Conservation (phyloP, 306 rosid species). For the Rubus idaeus region DNA sequence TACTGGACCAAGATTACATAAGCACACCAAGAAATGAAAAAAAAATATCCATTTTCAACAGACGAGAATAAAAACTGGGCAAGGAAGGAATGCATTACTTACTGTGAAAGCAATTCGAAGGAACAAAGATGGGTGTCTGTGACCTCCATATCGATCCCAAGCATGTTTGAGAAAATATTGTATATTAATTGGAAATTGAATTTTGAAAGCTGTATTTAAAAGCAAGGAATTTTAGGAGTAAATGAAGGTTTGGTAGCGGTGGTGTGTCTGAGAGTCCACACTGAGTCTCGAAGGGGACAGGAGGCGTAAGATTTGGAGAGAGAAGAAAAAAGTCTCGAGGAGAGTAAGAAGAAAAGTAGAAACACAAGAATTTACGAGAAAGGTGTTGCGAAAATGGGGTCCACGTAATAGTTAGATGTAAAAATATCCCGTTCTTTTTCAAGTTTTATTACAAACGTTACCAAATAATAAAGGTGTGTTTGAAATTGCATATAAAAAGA, state of each 20-base stretch:
- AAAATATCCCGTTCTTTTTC: no score
- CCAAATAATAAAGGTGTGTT: no score
- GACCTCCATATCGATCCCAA: slow-evolving; percentile 46
- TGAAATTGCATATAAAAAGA: no score
- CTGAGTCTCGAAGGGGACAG: neutral
- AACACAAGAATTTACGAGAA: neutral
- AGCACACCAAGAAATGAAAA: slow-evolving; percentile 2
- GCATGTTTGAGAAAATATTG: slow-evolving; percentile 17
- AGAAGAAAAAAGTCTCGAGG: slow-evolving; percentile 27
- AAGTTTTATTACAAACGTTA: no score
- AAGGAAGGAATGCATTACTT: slow-evolving; percentile 44
- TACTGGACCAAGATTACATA: slow-evolving; percentile 20
- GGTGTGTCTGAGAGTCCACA: slow-evolving; percentile 33
- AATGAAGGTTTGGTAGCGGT: slow-evolving; percentile 4
- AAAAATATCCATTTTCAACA: slow-evolving; percentile 31
- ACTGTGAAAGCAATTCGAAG: slow-evolving; percentile 61
- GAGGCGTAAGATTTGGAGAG: slow-evolving; percentile 20
- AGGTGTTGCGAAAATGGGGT: neutral
- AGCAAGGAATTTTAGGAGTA: slow-evolving; percentile 39
- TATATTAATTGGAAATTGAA: neutral
- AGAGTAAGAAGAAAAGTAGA: neutral
- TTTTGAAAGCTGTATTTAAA: slow-evolving; percentile 12
- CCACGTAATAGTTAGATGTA: neutral
- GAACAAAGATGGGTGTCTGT: slow-evolving; percentile 42
- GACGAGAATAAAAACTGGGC: neutral